Evolutionary conservation across 2,329 filamentous ascomycete species (phyloP).

Genomic region (Penicillium expansum): DNA sequence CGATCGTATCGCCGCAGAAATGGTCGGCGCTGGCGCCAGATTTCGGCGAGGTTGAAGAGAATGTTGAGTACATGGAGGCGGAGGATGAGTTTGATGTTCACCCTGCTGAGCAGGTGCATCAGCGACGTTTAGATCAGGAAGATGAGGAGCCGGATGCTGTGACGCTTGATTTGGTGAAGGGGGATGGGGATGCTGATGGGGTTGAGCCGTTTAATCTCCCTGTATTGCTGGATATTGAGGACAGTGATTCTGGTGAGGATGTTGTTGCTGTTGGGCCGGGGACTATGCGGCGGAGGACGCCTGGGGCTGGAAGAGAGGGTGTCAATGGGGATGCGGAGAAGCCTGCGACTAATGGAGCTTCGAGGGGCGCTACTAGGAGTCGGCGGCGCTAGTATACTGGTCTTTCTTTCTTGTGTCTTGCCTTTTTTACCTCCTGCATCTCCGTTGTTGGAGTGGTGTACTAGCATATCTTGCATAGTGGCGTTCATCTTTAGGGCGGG

Average conservation of each 20-base stretch:
- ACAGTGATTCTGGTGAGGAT: slow-evolving; percentile 95
- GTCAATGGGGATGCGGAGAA: slow-evolving; percentile 31
- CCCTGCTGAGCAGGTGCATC: slow-evolving; percentile 88
- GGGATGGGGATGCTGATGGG: slow-evolving; percentile 54
- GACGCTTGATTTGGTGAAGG: slow-evolving; percentile 66
- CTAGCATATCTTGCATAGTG: neutral
- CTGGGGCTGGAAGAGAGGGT: slow-evolving; percentile 68
- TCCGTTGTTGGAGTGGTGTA: neutral
- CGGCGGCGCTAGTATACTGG: slow-evolving; percentile 29
- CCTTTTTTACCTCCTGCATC: neutral
- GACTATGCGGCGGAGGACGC: slow-evolving; percentile 82
- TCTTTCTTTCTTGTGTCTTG: neutral
- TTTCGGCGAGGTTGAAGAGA: slow-evolving; percentile 96
- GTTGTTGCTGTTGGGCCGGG: slow-evolving; percentile 66
- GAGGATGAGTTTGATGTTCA: slow-evolving; percentile 99
- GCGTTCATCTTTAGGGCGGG: neutral
- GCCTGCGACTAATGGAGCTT: slow-evolving; percentile 24
- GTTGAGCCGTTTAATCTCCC: slow-evolving; percentile 79
- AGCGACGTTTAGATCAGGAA: slow-evolving; percentile 82
- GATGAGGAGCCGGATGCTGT: slow-evolving; percentile 92
- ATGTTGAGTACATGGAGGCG: slow-evolving; percentile 90
- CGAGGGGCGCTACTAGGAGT: slow-evolving; percentile 24
- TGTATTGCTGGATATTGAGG: slow-evolving; percentile 85
- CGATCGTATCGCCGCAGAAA: slow-evolving; percentile 87
- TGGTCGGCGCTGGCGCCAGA: slow-evolving; percentile 97